Conservation (phyloP, 2,329 filamentous ascomycete species). For the Penicillium occitanis region DNA sequence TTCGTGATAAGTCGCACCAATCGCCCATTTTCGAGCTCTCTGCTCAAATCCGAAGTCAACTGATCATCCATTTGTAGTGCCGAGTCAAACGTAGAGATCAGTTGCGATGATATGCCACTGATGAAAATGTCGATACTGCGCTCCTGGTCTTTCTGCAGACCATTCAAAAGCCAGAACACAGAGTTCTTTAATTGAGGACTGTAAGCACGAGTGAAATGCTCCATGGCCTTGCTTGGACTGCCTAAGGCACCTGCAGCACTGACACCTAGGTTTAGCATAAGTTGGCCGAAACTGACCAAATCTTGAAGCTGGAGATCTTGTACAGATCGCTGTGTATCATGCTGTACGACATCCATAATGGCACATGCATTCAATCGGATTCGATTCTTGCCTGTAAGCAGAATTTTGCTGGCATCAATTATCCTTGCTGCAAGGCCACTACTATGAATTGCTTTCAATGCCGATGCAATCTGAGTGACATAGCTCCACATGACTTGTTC, state of each 20-base stretch:
- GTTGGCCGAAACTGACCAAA: constrained; percentile 75
- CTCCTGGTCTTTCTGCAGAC: constrained; percentile 63
- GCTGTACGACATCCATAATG: constrained; percentile 85
- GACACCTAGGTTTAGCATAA: constrained; percentile 79
- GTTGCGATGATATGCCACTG: constrained; percentile 72
- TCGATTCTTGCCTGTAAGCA: constrained; percentile 86
- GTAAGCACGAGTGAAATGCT: constrained; percentile 74
- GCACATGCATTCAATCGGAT: constrained; percentile 85
- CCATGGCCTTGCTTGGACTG: constrained; percentile 69
- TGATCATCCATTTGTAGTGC: constrained; percentile 77
- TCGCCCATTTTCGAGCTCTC: constrained; percentile 87
- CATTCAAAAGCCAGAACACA: constrained; percentile 76
- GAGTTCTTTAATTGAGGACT: constrained; percentile 76
- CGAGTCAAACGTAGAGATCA: constrained; percentile 73
- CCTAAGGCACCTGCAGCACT: constrained; percentile 60
- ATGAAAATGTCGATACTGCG: constrained; percentile 74
- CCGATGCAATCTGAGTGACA: constrained; percentile 85
- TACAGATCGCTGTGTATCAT: constrained; percentile 67
- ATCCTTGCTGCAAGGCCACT: constrained; percentile 79
- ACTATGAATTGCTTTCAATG: constrained; percentile 79
- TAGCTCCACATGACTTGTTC: constrained; percentile 88
- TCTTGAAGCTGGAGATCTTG: constrained; percentile 85
- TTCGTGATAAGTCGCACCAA: constrained; percentile 79
- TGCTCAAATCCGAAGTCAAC: constrained; percentile 67
- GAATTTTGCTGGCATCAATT: constrained; percentile 82